These are phyloP conservation scores for Colletotrichum zoysiae DNA, from an alignment of 2,329 filamentous ascomycete genomes.

Conservation along the genomic window DNA sequence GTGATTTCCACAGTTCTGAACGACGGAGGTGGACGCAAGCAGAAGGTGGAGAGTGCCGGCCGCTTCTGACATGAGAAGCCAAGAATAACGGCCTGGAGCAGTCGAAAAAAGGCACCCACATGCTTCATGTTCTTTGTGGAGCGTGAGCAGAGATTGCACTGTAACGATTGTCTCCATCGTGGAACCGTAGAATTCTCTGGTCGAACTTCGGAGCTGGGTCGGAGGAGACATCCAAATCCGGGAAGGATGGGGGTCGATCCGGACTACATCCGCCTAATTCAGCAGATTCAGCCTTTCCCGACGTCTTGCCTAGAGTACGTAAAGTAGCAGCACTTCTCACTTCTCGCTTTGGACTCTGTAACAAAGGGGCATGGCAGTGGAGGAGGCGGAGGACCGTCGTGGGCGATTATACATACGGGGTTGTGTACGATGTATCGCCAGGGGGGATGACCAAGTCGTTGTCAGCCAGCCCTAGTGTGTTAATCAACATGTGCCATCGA, in stretches of 20 bases:
- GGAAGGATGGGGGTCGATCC: conserved; percentile 32
- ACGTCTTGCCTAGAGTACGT: neutral
- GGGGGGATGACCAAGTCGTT: conserved; percentile 25
- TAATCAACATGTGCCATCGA: neutral
- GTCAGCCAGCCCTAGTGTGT: conserved; percentile 4
- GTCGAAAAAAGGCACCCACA: neutral
- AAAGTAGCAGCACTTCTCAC: neutral
- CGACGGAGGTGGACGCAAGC: neutral
- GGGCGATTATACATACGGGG: neutral
- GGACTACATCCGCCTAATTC: conserved; percentile 31
- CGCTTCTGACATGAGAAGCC: neutral
- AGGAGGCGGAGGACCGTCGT: conserved; percentile 8
- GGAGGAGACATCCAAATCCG: conserved; percentile 34
- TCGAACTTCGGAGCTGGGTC: conserved; percentile 12
- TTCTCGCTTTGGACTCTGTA: neutral
- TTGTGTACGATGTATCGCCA: neutral
- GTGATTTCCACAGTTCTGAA: neutral
- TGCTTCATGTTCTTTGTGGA: neutral
- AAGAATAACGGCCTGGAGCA: conserved; percentile 1
- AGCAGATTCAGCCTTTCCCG: conserved; percentile 17
- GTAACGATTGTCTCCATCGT: conserved; percentile 30
- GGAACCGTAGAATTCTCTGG: conserved; percentile 18
- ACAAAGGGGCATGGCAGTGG: conserved; percentile 10
- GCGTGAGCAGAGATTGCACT: conserved; percentile 7
- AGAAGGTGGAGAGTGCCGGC: conserved; percentile 1